Conservation (phyloP, 148 eudicot species). For the Spergularia marina region DNA sequence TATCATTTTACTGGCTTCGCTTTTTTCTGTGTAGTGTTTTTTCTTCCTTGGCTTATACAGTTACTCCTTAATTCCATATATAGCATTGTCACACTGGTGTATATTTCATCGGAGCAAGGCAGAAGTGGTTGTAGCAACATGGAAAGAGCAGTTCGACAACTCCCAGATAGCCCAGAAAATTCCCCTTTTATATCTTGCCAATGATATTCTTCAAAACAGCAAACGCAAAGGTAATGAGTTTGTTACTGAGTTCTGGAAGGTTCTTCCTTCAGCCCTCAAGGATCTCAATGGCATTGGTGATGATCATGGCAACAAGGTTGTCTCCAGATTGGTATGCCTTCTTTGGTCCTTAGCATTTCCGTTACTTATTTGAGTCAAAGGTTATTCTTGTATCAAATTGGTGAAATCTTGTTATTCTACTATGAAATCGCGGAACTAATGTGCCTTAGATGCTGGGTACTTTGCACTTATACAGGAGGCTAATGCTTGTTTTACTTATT, state of each 20-base stretch:
- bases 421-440: not conserved
- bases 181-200: slow-evolving; percentile 85
- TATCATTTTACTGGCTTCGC: not conserved
- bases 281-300: slow-evolving; percentile 64
- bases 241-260: slow-evolving; percentile 92
- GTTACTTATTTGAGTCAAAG: not conserved
- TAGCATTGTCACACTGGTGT: slow-evolving; percentile 98
- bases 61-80: slow-evolving; percentile 41
- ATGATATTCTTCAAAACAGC: slow-evolving; percentile 94
- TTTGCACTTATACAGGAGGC: not conserved
- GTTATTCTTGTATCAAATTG: not conserved
- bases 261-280: slow-evolving; percentile 90
- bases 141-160: slow-evolving; percentile 74
- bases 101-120: slow-evolving; percentile 94
- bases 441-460: not conserved
- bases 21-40: not conserved
- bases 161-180: slow-evolving; percentile 65
- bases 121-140: slow-evolving; percentile 78
- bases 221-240: slow-evolving; percentile 98
- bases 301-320: slow-evolving; percentile 68
- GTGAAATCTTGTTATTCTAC: not conserved
- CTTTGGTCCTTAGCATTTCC: not conserved
- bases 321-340: slow-evolving; percentile 80
- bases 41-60: not conserved
- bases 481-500: not conserved